Conservation (phyloP, 495 filamentous ascomycete genomes). For the Cercophora scortea region DNA sequence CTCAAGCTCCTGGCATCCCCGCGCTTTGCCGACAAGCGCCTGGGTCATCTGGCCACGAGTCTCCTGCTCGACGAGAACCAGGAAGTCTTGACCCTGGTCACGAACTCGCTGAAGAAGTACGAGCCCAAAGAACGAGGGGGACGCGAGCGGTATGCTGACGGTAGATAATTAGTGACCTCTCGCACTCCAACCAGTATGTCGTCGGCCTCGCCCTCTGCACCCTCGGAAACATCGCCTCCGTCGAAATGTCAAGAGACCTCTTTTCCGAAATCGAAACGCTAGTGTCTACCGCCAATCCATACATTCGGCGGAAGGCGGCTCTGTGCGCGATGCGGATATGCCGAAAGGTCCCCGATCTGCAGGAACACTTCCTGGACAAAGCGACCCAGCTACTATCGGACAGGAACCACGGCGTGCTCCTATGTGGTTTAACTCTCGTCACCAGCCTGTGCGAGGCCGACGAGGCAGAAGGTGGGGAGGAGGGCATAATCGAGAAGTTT, state of each 20-base stretch:
- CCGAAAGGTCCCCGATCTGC: slow-evolving; percentile 92
- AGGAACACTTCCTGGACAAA: slow-evolving; percentile 96
- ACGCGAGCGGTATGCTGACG: slow-evolving; percentile 15
- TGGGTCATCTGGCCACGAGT: slow-evolving; percentile 96
- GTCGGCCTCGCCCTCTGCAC: slow-evolving; percentile 94
- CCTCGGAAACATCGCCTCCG: slow-evolving; percentile 90
- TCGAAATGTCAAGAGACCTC: slow-evolving; percentile 98
- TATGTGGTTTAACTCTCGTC: slow-evolving; percentile 86
- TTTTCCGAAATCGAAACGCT: slow-evolving; percentile 91
- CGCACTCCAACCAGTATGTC: slow-evolving; percentile 97
- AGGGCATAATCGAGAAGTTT: slow-evolving; percentile 82
- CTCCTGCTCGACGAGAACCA: slow-evolving; percentile 95
- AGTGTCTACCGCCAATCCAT: slow-evolving; percentile 87
- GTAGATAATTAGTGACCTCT: slow-evolving; percentile 64
- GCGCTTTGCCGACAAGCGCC: slow-evolving; percentile 93
- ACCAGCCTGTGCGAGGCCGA: slow-evolving; percentile 91
- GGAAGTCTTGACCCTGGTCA: slow-evolving; percentile 92
- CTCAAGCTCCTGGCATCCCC: slow-evolving; percentile 94
- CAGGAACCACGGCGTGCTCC: slow-evolving; percentile 84
- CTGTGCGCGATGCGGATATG: slow-evolving; percentile 99
- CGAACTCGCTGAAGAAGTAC: slow-evolving; percentile 95
- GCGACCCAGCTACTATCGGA: slow-evolving; percentile 82
- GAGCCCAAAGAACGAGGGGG: slow-evolving; percentile 5
- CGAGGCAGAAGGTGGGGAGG: slow-evolving; percentile 78
- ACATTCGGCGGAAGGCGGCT: slow-evolving; percentile 93